Base-by-base conservation (phyloP, 2,329 filamentous ascomycete genomes). In the Paecilomyces variotii region DNA sequence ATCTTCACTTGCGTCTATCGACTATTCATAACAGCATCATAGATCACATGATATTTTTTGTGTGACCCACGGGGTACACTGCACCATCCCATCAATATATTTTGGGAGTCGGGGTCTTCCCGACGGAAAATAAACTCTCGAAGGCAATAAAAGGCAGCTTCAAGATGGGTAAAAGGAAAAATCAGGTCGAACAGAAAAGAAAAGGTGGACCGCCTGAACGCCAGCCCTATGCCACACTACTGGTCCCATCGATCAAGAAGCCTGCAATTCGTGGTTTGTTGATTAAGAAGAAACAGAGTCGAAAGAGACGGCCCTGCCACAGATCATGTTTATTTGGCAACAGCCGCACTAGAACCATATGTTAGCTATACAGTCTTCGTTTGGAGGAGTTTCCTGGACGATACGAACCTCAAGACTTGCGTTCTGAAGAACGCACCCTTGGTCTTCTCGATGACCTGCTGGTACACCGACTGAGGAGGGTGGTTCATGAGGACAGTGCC, bases 401-500 rank as follows among this genome's bases (percentile, higher is more conserved):
- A 35, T 35, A 63, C 66, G 55, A 62, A 77, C 72, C 82, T 96
- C 67, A 99, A 82, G 56, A 99, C 94, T 75, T 97, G 94, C 64
- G 94, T 99, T 73, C 94, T 82, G 85, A 99, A 99, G 84, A 97
- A 97, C 59, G 91, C 92, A 64, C 94, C 94, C 86, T 97, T 97
- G 60, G 94, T 99, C 79, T 91, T 87, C 84, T 99, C 94, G 72
- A 99, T 99, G 70, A 99, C 94, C 78, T 99, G 93, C 80, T 97
- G 93, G 79, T 99, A 97, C 66, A 99, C 93, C 64, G 91, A 96
- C 81, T 95, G 94, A 62, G 94, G 93, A 56, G 93, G 94, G 80
- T 99, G 94, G 82, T 99, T 97, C 93, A 99, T 99, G 68, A 97
- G 87, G 56, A 99, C 94, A 57, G 94, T 97, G 72, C 94, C 94